Percentiles rank a stretch among this genome's conserved stretches.
Conservation (phyloP, 306 rosid species). For the Acmispon strigosus region DNA sequence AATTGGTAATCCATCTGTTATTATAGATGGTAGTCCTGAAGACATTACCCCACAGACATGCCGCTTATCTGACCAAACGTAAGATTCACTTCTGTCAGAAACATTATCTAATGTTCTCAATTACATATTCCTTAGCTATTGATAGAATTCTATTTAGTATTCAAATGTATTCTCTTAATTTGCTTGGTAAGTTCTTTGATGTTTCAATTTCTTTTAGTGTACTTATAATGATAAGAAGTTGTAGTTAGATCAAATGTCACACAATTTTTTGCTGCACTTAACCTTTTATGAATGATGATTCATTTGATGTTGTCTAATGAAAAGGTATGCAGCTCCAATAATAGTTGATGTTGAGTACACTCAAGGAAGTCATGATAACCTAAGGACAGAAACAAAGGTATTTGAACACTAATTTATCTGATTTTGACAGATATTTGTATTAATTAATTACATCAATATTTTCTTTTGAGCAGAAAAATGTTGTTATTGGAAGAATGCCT, state of each 20-base stretch:
- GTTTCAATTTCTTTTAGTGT: conserved; percentile 6
- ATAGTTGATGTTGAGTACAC: conserved; percentile 56
- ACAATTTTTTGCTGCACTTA: neutral
- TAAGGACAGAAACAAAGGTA: conserved; percentile 40
- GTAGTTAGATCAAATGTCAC: neutral
- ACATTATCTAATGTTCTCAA: neutral
- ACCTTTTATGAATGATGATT: neutral
- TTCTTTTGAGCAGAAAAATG: conserved; percentile 28
- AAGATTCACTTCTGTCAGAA: conserved; percentile 18
- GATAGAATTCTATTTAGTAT: neutral
- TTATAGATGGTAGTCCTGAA: conserved; percentile 38
- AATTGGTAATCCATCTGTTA: conserved; percentile 57
- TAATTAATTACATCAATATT: neutral
- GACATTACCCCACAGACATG: conserved; percentile 59
- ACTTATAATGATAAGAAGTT: neutral
- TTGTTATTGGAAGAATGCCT: conserved; percentile 80
- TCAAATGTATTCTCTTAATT: neutral
- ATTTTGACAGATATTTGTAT: neutral
- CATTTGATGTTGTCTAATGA: conserved; percentile 1
- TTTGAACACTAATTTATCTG: neutral
- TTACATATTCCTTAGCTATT: neutral
- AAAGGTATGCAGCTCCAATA: conserved; percentile 82
- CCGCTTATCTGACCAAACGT: conserved; percentile 81
- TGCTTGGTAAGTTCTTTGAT: neutral
- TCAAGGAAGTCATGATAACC: conserved; percentile 44